phyloP scores from a whole-genome alignment of 179 eudicot genomes.

The Beta lomatogona region DNA sequence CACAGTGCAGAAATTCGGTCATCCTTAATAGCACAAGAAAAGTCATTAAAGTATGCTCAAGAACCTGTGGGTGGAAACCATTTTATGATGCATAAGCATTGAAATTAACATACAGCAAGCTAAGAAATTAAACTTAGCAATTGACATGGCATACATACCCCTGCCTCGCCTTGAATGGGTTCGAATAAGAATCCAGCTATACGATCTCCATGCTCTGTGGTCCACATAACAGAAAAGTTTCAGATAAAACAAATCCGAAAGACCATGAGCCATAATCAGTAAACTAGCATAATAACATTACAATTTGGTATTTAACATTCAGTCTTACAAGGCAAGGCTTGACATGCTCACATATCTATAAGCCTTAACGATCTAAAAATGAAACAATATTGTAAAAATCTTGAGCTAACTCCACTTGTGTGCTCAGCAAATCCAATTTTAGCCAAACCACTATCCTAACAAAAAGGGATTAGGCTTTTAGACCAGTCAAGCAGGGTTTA shows the following conservation, averaged over 20 bases:
- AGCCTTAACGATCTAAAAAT: not conserved
- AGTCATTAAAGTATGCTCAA: not conserved
- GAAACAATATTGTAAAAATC: not conserved
- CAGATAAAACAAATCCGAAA: constrained; percentile 8
- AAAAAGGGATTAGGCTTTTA: not conserved
- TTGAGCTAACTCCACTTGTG: not conserved
- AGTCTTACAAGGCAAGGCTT: constrained; percentile 1
- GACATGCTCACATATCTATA: not conserved
- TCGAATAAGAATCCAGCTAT: constrained; percentile 97
- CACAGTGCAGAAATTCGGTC: no score
- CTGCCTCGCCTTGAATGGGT: constrained; percentile 99
- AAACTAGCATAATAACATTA: not conserved
- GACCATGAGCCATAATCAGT: not conserved
- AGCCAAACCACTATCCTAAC: not conserved
- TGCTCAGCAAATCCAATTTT: not conserved
- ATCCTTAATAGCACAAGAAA: not conserved
- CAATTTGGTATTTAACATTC: not conserved
- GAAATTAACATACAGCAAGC: not conserved
- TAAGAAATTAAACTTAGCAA: not conserved
- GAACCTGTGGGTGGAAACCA: not conserved
- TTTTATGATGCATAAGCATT: not conserved
- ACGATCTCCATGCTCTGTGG: constrained; percentile 75
- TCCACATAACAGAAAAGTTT: constrained; percentile 22
- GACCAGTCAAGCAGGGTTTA: not conserved
- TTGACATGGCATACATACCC: constrained; percentile 60